These are phyloP conservation scores for Vitis rotundifolia DNA, from an alignment of 164 flowering plant genomes.

Conservation along the genomic window DNA sequence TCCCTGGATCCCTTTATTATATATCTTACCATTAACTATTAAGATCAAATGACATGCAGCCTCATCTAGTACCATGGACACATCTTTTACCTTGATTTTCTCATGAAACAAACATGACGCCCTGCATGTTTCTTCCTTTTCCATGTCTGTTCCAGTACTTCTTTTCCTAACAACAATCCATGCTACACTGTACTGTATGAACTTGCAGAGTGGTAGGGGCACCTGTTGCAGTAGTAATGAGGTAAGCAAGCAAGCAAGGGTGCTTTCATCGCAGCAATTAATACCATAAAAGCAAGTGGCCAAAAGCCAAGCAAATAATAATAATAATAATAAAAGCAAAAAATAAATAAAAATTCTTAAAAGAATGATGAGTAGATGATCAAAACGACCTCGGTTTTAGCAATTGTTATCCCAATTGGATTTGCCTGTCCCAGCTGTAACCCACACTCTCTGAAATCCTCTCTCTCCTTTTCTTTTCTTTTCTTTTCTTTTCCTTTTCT, in stretches of 20 bases:
- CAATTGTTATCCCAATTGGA: constrained; percentile 18
- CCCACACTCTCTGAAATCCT: constrained; percentile 22
- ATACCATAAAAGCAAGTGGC: too few relatives aligned
- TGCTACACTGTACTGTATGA: too few relatives aligned
- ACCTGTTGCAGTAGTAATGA: too few relatives aligned
- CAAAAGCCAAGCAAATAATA: too few relatives aligned
- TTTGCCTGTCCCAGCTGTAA: constrained; percentile 35
- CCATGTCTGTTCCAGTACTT: not conserved
- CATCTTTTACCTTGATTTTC: not conserved
- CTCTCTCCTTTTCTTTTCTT: not conserved
- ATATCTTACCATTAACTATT: too few relatives aligned
- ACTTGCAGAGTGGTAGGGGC: not conserved
- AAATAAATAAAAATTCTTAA: constrained; percentile 15
- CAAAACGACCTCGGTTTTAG: constrained; percentile 19
- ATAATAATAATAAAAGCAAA: too few relatives aligned
- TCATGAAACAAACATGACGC: not conserved
- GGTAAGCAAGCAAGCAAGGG: too few relatives aligned
- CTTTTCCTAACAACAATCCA: not conserved
- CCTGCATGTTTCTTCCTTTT: too few relatives aligned
- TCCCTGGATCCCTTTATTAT: too few relatives aligned
- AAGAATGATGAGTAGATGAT: constrained; percentile 30
- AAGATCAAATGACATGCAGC: too few relatives aligned
- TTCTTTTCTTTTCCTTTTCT: not conserved
- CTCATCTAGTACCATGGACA: not conserved
- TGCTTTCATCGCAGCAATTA: too few relatives aligned